Percentiles rank a stretch among this genome's conserved stretches.
These are phyloP conservation scores for Amanita rubescens DNA, from an alignment of 768 basidiomycete species.

Conservation along the genomic window DNA sequence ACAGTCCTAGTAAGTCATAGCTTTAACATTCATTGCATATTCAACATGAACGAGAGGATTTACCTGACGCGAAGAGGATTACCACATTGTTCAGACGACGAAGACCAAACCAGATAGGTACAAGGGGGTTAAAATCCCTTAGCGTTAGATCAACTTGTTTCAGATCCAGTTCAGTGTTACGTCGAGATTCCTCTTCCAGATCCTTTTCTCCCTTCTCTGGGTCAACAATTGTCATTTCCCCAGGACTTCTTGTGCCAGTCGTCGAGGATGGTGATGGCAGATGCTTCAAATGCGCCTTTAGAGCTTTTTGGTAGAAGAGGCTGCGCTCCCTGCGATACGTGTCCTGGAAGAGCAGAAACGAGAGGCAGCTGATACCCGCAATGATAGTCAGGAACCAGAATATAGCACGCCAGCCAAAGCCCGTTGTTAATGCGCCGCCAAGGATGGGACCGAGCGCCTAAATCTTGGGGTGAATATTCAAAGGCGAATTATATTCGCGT, in stretches of 20 bases:
- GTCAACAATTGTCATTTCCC: slow-evolving; percentile 13
- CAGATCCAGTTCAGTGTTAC: slow-evolving; percentile 1
- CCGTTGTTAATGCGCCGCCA: slow-evolving; percentile 60
- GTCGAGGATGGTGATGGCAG: background rate
- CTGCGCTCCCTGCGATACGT: slow-evolving; percentile 83
- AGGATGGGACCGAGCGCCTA: slow-evolving; percentile 61
- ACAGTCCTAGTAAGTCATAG: slow-evolving; percentile 40
- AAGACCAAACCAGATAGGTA: slow-evolving; percentile 52
- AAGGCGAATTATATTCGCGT: background rate
- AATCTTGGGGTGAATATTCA: background rate
- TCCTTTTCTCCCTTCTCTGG: slow-evolving; percentile 5
- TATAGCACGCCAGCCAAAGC: slow-evolving; percentile 69
- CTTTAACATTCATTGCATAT: background rate
- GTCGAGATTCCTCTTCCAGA: background rate
- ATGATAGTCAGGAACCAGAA: slow-evolving; percentile 79
- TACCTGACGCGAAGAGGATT: slow-evolving; percentile 61
- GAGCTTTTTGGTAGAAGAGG: slow-evolving; percentile 63
- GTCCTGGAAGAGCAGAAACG: slow-evolving; percentile 64
- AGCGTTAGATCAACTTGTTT: slow-evolving; percentile 45
- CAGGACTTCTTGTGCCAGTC: slow-evolving; percentile 19
- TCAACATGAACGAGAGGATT: no score
- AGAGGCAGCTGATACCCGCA: slow-evolving; percentile 42
- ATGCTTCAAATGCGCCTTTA: slow-evolving; percentile 34
- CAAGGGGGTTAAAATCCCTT: slow-evolving; percentile 68
- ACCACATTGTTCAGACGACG: slow-evolving; percentile 58